Base-by-base conservation (phyloP, 2,329 filamentous ascomycete species). In the Diaporthe velutina region DNA sequence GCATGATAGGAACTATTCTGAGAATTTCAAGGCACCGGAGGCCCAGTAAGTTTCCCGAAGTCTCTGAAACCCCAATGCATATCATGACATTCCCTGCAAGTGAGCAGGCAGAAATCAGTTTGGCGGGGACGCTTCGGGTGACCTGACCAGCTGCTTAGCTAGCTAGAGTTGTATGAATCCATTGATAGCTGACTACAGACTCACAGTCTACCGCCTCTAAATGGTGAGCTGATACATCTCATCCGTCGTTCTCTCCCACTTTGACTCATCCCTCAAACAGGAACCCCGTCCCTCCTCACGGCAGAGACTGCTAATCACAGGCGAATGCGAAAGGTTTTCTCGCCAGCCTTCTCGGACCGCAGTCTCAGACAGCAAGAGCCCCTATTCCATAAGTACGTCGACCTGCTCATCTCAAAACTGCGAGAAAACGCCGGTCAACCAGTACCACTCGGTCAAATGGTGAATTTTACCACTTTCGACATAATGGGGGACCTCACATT, bases 401-500 rank as follows among this genome's bases (percentile, higher is more conserved):
- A 76, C 42, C 66, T 78, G n/a, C 72, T 80, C 30, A 45, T 78
- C 10, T 30, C 40, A 30, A 75, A 74, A n/a, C 70, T 80, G 66
- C 28, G 48, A 7, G 75, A 77, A 42, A 40, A 60, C 13, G 60
- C 73, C 6, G 75, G 71, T 5, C 35, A 73, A 5, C 42, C 54
- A 2, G 45, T 80, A 30, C 75, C 80, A 61, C 68, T 80, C 2
- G 75, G 71, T 12, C 35, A 54, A 12, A 79, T 78, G 79, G 76
- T 75, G 50, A 79, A 80, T 40, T 77, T 76, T 38, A 72, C 80
- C 3, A 80, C 83, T 1, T 85, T 85, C 76, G 84, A 85, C 77
- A 80, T 85, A 42, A 81, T 84, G 58, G 85, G 85, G 25, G 85
- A 87, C 72, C 80, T 88, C 38, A 81, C 83, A 0, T 87, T 87